Percentiles rank a stretch among this genome's conserved stretches.
phyloP scores from a whole-genome alignment of 495 filamentous ascomycete species.

The Aspergillus carlsbadensis region DNA sequence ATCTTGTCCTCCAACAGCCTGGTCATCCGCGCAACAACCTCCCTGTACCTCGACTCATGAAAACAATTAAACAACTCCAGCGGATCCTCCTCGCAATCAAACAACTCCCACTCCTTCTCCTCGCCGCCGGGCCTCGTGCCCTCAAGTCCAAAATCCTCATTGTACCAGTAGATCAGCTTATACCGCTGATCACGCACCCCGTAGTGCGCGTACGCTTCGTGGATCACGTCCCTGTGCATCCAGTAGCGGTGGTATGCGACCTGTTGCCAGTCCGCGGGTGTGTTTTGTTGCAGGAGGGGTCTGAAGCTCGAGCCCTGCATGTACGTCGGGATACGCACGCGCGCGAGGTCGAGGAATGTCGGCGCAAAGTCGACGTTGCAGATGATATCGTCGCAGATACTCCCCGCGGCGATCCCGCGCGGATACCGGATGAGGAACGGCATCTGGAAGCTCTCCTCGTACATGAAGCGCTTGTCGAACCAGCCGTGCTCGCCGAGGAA shows the following conservation, averaged over 20 bases:
- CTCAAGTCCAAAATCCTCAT: constrained; percentile 36
- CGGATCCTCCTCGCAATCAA: constrained; percentile 43
- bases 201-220: constrained; percentile 43
- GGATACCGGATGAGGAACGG: constrained; percentile 44
- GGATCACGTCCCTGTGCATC: constrained; percentile 45
- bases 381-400: constrained; percentile 39
- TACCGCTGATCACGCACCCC: constrained; percentile 42
- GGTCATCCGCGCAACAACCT: neutral
- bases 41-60: constrained; percentile 26
- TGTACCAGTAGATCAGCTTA: constrained; percentile 50
- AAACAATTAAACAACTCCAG: constrained; percentile 46
- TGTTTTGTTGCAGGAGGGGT: constrained; percentile 20
- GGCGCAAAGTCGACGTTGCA: constrained; percentile 48
- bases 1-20: neutral
- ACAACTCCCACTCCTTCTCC: constrained; percentile 44
- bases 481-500: constrained; percentile 50
- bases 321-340: constrained; percentile 32
- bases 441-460: constrained; percentile 49
- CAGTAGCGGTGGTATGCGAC: constrained; percentile 47
- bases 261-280: constrained; percentile 40
- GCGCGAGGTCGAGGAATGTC: constrained; percentile 38
- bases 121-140: constrained; percentile 34
- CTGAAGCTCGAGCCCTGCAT: constrained; percentile 44
- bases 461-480: constrained; percentile 51
- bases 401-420: constrained; percentile 27